A percentile compares a stretch with the other conserved stretches of the same genome.
Evolutionary conservation across 805 yeast genomes (phyloP).

Genomic region (Starmerella sirachaensis): DNA sequence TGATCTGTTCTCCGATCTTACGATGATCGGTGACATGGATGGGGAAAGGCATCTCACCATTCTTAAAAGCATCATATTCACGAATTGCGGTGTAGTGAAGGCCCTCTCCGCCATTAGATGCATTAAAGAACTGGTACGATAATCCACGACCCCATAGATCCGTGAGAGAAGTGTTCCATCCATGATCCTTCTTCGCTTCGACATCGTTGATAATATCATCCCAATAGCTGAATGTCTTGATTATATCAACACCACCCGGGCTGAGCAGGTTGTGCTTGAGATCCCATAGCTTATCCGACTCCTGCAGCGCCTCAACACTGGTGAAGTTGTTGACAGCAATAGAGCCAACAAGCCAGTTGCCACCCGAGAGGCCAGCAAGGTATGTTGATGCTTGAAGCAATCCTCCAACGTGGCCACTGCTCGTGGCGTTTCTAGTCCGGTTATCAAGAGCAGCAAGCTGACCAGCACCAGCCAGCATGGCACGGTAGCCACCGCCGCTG

Average conservation of each 20-base stretch:
- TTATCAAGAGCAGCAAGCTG: conserved; percentile 40
- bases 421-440: conserved; percentile 31
- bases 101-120: conserved; percentile 42
- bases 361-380: conserved; percentile 59
- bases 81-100: conserved; percentile 44
- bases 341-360: conserved; percentile 56
- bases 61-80: conserved; percentile 44
- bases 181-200: conserved; percentile 40
- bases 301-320: conserved; percentile 25
- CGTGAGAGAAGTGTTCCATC: conserved; percentile 50
- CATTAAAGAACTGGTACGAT: conserved; percentile 51
- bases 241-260: conserved; percentile 18
- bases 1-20: conserved; percentile 34
- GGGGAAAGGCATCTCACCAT: conserved; percentile 55
- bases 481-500: conserved; percentile 79
- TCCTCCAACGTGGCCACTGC: conserved; percentile 36
- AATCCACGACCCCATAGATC: conserved; percentile 69
- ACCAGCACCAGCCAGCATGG: conserved; percentile 52
- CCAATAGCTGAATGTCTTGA: conserved; percentile 18
- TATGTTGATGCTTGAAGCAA: conserved; percentile 44
- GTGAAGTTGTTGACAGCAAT: conserved; percentile 33
- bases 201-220: conserved; percentile 18
- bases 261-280: conserved; percentile 21
- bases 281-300: conserved; percentile 25
- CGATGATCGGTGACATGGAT: conserved; percentile 39